Conservation (phyloP, 1,139 yeast species). For the Nakaseomyces uthaithaninus region DNA sequence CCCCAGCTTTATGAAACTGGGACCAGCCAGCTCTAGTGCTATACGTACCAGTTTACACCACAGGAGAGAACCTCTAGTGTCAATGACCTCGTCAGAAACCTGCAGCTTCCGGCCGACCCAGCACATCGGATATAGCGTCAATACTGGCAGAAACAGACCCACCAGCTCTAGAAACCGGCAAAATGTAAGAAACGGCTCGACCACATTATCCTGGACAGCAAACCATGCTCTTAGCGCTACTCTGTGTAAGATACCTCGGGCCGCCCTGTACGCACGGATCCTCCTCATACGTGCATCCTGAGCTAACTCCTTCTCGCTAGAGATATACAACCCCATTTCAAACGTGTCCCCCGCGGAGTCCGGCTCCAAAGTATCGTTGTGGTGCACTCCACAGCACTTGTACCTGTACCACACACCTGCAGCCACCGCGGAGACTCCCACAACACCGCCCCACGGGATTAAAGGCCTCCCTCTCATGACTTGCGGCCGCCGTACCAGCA, state of each 20-base stretch:
- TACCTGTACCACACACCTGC: no score
- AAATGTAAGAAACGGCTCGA: conserved; percentile 65
- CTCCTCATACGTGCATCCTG: conserved; percentile 18
- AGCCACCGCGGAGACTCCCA: no score
- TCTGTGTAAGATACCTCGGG: neutral
- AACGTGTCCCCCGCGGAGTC: conserved; percentile 50
- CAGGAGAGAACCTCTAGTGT: conserved; percentile 51
- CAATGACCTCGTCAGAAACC: conserved; percentile 29
- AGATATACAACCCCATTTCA: conserved; percentile 56
- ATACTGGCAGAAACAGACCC: conserved; percentile 60
- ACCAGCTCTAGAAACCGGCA: conserved; percentile 63
- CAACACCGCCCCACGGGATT: no score
- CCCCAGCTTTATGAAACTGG: conserved; percentile 89
- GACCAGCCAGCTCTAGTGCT: conserved; percentile 81
- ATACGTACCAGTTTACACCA: conserved; percentile 67
- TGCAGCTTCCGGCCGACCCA: conserved; percentile 46
- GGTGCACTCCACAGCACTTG: no score
- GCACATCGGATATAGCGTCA: conserved; percentile 56
- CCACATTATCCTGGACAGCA: conserved; percentile 42
- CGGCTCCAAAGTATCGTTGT: conserved; percentile 31
- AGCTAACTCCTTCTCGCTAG: conserved; percentile 47
- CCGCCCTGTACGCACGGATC: neutral
- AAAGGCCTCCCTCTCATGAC: no score
- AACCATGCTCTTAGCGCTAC: conserved; percentile 37
- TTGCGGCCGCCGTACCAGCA: no score